Percentiles rank a stretch among this genome's conserved stretches.
These are phyloP conservation scores for Castanea mollissima DNA, from an alignment of 306 rosid genomes.

Conservation along the genomic window DNA sequence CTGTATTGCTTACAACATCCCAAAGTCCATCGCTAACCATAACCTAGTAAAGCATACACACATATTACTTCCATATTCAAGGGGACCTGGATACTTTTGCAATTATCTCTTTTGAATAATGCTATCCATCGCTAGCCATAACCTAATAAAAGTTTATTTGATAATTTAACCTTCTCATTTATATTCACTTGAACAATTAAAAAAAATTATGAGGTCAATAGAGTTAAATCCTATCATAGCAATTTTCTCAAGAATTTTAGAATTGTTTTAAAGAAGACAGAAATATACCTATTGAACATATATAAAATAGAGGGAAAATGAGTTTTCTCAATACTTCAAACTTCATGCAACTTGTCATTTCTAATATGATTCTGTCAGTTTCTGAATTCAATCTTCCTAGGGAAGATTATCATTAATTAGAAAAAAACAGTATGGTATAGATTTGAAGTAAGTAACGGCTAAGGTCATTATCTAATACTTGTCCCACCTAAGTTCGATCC, in stretches of 20 bases:
- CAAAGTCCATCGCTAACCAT: constrained; percentile 93
- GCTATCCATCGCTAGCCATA: no score
- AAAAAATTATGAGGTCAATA: neutral
- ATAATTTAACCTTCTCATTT: neutral
- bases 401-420: neutral
- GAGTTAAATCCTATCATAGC: no score
- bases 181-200: neutral
- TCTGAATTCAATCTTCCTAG: neutral
- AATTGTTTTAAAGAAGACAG: no score
- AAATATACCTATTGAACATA: no score
- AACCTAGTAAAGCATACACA: constrained; percentile 40
- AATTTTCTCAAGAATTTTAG: no score
- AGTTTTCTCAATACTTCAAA: neutral
- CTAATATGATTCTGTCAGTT: neutral
- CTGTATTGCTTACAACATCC: constrained; percentile 74
- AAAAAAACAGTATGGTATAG: neutral
- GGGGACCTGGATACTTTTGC: neutral
- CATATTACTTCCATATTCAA: neutral
- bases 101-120: neutral
- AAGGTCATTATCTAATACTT: neutral
- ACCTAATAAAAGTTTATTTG: neutral
- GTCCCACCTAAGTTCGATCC: neutral
- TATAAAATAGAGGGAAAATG: neutral
- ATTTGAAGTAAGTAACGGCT: neutral
- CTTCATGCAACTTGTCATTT: neutral